These are phyloP conservation scores for Paecilomyces dactylethromorphus DNA, from an alignment of 2,329 filamentous ascomycete genomes.

Conservation along the genomic window DNA sequence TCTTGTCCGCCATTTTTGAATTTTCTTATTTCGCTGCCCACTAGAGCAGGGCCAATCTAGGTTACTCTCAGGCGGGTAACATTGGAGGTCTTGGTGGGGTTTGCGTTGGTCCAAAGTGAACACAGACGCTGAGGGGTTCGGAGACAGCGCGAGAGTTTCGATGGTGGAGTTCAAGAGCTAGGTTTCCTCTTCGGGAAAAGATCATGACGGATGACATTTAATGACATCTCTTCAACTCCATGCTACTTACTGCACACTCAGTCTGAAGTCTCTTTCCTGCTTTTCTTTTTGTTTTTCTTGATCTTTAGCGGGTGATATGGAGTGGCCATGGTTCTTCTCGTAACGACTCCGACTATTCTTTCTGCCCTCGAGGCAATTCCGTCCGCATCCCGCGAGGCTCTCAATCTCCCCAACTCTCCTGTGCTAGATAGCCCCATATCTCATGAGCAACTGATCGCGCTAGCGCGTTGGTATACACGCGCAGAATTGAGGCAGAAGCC, in stretches of 20 bases:
- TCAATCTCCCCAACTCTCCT: slow-evolving; percentile 26
- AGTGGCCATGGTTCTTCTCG: slow-evolving; percentile 34
- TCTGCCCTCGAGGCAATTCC: slow-evolving; percentile 32
- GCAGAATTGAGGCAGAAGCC: background rate
- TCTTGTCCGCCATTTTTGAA: slow-evolving; percentile 21
- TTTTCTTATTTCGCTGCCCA: background rate
- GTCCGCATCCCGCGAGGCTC: slow-evolving; percentile 19
- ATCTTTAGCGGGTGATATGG: background rate
- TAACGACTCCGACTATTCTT: slow-evolving; percentile 33
- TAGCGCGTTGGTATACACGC: slow-evolving; percentile 23
- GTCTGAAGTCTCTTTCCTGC: background rate
- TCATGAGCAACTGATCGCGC: slow-evolving; percentile 33
- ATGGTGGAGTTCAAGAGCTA: slow-evolving; percentile 15
- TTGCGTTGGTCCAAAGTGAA: background rate
- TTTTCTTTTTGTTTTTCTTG: slow-evolving; percentile 4
- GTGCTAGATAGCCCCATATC: slow-evolving; percentile 30
- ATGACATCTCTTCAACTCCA: slow-evolving; percentile 6
- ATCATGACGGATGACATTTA: background rate
- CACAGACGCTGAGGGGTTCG: background rate
- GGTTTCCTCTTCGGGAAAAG: slow-evolving; percentile 20
- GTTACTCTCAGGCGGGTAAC: background rate
- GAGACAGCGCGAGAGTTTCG: slow-evolving; percentile 6
- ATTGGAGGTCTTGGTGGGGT: background rate
- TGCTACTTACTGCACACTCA: background rate
- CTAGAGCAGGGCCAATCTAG: background rate